Evolutionary conservation across 148 eudicot genomes (phyloP).

Genomic region (Pharnaceum exiguum): DNA sequence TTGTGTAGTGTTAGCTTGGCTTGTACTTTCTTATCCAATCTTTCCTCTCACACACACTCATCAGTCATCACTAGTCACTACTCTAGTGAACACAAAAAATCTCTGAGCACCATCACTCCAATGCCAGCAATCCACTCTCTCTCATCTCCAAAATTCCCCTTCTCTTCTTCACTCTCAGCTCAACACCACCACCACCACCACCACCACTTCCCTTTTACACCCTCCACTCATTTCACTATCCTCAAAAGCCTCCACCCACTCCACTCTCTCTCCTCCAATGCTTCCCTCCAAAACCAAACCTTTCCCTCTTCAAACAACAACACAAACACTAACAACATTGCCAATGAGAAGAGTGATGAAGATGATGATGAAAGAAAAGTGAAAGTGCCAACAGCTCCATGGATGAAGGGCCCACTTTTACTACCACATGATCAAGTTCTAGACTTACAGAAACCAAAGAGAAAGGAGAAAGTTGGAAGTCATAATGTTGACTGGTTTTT

Average conservation of each 20-base stretch:
- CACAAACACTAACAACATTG: not conserved
- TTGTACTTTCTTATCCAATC: too few species aligned
- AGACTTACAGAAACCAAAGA: slow-evolving; percentile 30
- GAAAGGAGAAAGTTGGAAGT: slow-evolving; percentile 11
- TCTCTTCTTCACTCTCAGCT: slow-evolving; percentile 3
- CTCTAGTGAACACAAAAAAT: too few species aligned
- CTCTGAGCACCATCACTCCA: not conserved
- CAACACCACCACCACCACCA: too few species aligned
- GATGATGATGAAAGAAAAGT: slow-evolving; percentile 17
- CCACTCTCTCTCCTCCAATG: slow-evolving; percentile 21
- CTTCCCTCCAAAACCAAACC: slow-evolving; percentile 23
- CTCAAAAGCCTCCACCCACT: slow-evolving; percentile 29
- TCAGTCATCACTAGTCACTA: not conserved
- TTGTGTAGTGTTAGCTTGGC: too few species aligned
- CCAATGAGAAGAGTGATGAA: slow-evolving; percentile 7
- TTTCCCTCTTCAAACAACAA: slow-evolving; percentile 1
- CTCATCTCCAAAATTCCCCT: slow-evolving; percentile 20
- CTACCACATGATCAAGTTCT: slow-evolving; percentile 44
- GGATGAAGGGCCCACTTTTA: slow-evolving; percentile 66
- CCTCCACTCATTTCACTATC: not conserved
- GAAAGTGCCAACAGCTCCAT: slow-evolving; percentile 83
- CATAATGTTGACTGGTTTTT: slow-evolving; percentile 29
- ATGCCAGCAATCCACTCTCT: slow-evolving; percentile 37
- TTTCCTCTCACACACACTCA: not conserved
- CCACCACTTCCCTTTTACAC: not conserved